Evolutionary conservation across 805 yeast species (phyloP), one percentile per base, ranked within the genome.

Genomic region (Teunomyces barrocoloradensis): DNA sequence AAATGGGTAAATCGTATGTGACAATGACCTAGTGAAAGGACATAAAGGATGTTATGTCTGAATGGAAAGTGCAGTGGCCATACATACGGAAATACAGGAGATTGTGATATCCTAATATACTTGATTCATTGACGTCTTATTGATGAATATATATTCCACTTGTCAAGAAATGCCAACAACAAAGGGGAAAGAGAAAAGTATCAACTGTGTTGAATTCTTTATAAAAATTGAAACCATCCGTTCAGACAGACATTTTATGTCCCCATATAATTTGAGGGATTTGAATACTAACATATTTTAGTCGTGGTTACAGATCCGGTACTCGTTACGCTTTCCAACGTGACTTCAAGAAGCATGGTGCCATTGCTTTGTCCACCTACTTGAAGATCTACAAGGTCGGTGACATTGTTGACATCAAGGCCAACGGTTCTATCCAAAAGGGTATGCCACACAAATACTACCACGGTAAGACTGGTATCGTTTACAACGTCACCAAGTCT

Each of bases 361-460:
- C 85, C 66, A 81, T 90, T 72, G 84, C 96, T 61, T 80, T 94
- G 84, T 88, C 97, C 64, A 88, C 96, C 74, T 94, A 92, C 94
- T 80, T 94, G 82, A 90, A 89, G 87, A 80, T 84, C 74, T 94
- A 94, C 96, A 90, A 84, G 80, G 97, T 94, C 69, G 99, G 99
- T 73, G 99, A 94, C 78, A 92, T 94, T 68, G 99, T 94, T 71
- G 99, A 94, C 79, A 91, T 94, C 84, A 92, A 89, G 82, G 99
- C 95, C 77, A 94, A 94, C 77, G 97, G 97, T 84, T 83, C 99
- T 64, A 82, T 91, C 84, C 98, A 94, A 77, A 91, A 92, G 87
- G 97, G 98, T 89, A 89, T 94, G 97, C 99, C 99, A 77, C 96
- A 89, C 90, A 94, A 94, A 84, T 91, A 82, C 87, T 94, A 94